A percentile compares a stretch with the other conserved stretches of the same genome.
Conservation (phyloP, 805 yeast species). For the Suhomyces sp. region DNA sequence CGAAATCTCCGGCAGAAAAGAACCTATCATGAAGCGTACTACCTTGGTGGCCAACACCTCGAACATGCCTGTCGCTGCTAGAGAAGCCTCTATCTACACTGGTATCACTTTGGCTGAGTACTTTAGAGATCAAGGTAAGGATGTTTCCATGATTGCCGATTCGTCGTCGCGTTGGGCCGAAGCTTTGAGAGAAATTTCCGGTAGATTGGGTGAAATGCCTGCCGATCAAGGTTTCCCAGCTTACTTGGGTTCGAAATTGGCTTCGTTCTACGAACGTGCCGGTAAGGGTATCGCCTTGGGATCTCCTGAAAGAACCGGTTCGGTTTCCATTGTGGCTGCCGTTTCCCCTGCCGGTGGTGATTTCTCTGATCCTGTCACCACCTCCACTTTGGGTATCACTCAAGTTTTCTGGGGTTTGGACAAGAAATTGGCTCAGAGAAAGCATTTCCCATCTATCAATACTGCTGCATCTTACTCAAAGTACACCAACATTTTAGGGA, state of each 20-base stretch:
- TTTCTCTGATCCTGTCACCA: slow-evolving; percentile 99
- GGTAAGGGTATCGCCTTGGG: slow-evolving; percentile 96
- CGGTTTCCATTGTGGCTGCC: slow-evolving; percentile 98
- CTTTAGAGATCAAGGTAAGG: slow-evolving; percentile 99
- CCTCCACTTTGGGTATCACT: slow-evolving; percentile 98
- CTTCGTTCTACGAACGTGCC: slow-evolving; percentile 99
- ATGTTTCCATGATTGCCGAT: slow-evolving; percentile 99
- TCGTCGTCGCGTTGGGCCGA: slow-evolving; percentile 99
- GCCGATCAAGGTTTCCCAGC: slow-evolving; percentile 99
- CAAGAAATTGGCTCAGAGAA: slow-evolving; percentile 98
- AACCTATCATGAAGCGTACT: slow-evolving; percentile 98
- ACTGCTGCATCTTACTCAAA: slow-evolving; percentile 96
- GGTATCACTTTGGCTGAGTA: slow-evolving; percentile 99
- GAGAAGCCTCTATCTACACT: slow-evolving; percentile 99
- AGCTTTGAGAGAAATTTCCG: slow-evolving; percentile 98
- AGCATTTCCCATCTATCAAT: slow-evolving; percentile 98
- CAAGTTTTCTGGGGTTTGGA: slow-evolving; percentile 99
- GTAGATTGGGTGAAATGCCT: slow-evolving; percentile 99
- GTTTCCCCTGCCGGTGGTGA: slow-evolving; percentile 99
- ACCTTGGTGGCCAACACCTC: slow-evolving; percentile 98
- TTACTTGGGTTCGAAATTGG: slow-evolving; percentile 96
- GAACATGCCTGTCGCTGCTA: slow-evolving; percentile 99
- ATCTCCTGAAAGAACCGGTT: slow-evolving; percentile 93
- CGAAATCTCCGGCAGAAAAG: slow-evolving; percentile 87
- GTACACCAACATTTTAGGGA: slow-evolving; percentile 83